Evolutionary conservation across 108 stramenopile genomes (phyloP).

Genomic region (Cyclotella atomus): DNA sequence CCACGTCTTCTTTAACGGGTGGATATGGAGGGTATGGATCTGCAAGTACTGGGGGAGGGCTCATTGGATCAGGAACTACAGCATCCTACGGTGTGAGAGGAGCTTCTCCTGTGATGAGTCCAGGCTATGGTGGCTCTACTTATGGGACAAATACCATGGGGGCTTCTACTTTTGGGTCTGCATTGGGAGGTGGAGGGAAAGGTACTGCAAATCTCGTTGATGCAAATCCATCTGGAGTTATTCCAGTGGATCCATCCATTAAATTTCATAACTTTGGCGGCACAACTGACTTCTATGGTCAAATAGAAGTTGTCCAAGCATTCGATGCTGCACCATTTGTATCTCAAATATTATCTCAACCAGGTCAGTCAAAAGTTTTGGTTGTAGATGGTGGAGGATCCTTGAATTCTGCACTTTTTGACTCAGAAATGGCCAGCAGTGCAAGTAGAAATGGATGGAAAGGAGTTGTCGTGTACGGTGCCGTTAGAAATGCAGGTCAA

Average conservation of each 20-base stretch:
- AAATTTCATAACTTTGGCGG: slow-evolving; percentile 43
- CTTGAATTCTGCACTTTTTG: slow-evolving; percentile 40
- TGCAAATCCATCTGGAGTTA: slow-evolving; percentile 27
- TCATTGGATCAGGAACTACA: slow-evolving; percentile 15
- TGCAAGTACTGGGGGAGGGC: slow-evolving; percentile 2
- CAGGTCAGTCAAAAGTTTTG: slow-evolving; percentile 44
- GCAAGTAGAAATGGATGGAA: slow-evolving; percentile 59
- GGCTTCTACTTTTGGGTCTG: slow-evolving; percentile 2
- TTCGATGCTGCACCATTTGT: slow-evolving; percentile 41
- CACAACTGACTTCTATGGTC: slow-evolving; percentile 28
- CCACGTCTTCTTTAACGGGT: neutral
- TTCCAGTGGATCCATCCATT: slow-evolving; percentile 35
- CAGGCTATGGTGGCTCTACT: slow-evolving; percentile 1
- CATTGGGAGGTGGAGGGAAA: slow-evolving; percentile 17
- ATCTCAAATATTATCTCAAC: slow-evolving; percentile 41
- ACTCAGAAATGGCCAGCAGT: slow-evolving; percentile 36
- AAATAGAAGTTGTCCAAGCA: slow-evolving; percentile 49
- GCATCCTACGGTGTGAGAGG: slow-evolving; percentile 13
- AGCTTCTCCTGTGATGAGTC: neutral
- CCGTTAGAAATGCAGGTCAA: slow-evolving; percentile 65
- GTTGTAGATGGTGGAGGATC: slow-evolving; percentile 55
- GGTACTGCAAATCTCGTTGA: slow-evolving; percentile 37
- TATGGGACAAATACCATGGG: slow-evolving; percentile 6
- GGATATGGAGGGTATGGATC: slow-evolving; percentile 10
- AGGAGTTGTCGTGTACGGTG: slow-evolving; percentile 75